Evolutionary conservation across 129 eudicot species (phyloP).

Genomic region (Helianthus tuberosus): DNA sequence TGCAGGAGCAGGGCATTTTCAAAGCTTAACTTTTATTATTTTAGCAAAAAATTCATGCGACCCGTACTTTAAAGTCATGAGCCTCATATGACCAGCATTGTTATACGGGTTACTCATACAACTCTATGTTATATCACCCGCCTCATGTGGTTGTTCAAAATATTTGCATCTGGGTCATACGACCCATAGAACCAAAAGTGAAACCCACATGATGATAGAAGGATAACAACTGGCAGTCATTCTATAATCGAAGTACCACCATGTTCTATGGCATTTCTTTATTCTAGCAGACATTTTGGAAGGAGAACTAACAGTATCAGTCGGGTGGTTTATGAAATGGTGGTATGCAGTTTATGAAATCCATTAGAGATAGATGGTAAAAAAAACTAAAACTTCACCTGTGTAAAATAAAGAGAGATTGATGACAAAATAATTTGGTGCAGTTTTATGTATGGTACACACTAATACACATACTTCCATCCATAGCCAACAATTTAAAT

Average conservation of each 20-base stretch:
- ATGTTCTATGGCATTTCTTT: constrained; percentile 7
- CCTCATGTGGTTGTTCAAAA: too few species aligned
- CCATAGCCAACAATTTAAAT: neutral
- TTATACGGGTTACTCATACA: too few species aligned
- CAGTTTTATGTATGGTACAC: too few species aligned
- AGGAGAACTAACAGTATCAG: constrained; percentile 3
- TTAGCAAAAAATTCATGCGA: too few species aligned
- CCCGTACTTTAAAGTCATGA: too few species aligned
- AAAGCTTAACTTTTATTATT: too few species aligned
- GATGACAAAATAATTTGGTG: neutral
- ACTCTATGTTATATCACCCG: too few species aligned
- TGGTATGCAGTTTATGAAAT: constrained; percentile 12
- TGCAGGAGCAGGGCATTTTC: too few species aligned
- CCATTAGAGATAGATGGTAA: constrained; percentile 14
- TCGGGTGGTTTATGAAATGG: constrained; percentile 10
- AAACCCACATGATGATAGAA: neutral
- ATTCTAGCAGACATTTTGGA: neutral
- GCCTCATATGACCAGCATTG: too few species aligned
- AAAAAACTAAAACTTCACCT: constrained; percentile 1
- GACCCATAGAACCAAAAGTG: neutral
- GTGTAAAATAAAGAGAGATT: constrained; percentile 11
- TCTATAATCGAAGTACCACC: neutral
- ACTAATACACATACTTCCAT: too few species aligned
- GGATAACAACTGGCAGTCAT: neutral
- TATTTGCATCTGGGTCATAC: too few species aligned